Evolutionary conservation across 2,329 filamentous ascomycete species (phyloP).

Genomic region (Thermothelomyces thermophilus): DNA sequence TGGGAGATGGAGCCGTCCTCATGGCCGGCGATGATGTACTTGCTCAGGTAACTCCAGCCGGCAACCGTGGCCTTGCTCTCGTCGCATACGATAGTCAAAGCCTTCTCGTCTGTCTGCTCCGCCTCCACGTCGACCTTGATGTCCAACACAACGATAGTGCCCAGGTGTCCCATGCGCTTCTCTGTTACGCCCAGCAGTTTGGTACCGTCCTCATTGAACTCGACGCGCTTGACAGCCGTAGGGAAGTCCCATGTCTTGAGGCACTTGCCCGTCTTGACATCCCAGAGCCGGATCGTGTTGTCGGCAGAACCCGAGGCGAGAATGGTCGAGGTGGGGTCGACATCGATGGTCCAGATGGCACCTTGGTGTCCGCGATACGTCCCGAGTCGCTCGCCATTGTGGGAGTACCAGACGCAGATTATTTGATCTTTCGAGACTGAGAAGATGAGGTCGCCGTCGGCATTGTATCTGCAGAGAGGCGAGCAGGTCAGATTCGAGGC

Average conservation of each 20-base stretch:
- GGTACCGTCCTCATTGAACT: conserved; percentile 91
- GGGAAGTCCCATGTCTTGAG: conserved; percentile 98
- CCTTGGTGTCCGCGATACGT: conserved; percentile 96
- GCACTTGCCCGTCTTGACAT: conserved; percentile 84
- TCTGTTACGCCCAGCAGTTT: conserved; percentile 91
- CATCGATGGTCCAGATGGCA: conserved; percentile 97
- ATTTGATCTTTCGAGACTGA: conserved; percentile 94
- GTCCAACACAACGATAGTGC: conserved; percentile 88
- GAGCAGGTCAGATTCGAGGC: conserved; percentile 5
- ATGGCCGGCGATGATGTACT: conserved; percentile 96
- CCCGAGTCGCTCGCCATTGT: conserved; percentile 95
- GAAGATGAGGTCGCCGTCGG: conserved; percentile 94
- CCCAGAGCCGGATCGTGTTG: conserved; percentile 97
- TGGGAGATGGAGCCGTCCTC: conserved; percentile 89
- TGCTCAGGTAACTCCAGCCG: conserved; percentile 88
- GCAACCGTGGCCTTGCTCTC: conserved; percentile 96
- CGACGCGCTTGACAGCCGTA: conserved; percentile 94
- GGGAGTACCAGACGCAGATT: conserved; percentile 93
- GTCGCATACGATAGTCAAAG: conserved; percentile 83
- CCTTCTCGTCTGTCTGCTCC: conserved; percentile 77
- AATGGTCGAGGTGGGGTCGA: conserved; percentile 85
- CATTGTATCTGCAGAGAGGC: conserved; percentile 60
- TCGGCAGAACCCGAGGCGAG: conserved; percentile 94
- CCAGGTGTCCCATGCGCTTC: conserved; percentile 95
- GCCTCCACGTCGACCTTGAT: conserved; percentile 77